Evolutionary conservation across 2,329 filamentous ascomycete genomes (phyloP).

Genomic region (Colletotrichum sp.): DNA sequence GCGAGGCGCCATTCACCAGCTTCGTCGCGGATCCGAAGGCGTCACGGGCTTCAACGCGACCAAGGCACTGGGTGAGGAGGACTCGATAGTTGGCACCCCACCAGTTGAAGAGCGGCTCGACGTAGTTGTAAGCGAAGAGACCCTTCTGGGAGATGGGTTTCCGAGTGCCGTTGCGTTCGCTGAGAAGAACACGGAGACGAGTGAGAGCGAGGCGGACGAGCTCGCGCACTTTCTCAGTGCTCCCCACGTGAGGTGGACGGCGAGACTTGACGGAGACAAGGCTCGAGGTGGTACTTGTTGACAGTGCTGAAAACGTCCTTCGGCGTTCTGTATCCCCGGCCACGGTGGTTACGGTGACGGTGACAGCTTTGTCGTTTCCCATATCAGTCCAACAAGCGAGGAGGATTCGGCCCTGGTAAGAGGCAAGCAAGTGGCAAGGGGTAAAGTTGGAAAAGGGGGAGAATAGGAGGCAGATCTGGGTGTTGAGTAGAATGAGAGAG

Average conservation of each 20-base stretch:
- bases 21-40: neutral
- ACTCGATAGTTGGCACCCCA: conserved; percentile 21
- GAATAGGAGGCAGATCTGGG: neutral
- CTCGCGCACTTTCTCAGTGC: neutral
- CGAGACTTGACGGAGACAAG: neutral
- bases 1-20: conserved; percentile 15
- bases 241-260: neutral
- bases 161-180: neutral
- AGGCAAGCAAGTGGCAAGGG: neutral
- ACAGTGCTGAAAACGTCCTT: neutral
- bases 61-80: conserved; percentile 1
- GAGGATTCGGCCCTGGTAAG: neutral
- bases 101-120: conserved; percentile 22
- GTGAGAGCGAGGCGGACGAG: neutral
- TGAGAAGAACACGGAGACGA: neutral
- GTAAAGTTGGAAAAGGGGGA: neutral
- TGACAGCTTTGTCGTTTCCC: neutral
- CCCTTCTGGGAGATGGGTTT: neutral
- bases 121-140: conserved; percentile 12
- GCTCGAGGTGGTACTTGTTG: neutral
- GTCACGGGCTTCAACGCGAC: neutral
- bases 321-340: neutral
- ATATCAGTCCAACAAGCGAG: neutral
- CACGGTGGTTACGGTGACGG: neutral
- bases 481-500: neutral